Evolutionary conservation across 1,284 basidiomycete species (phyloP), one percentile per base, ranked within the genome.

Genomic region (Tremellales sp.): DNA sequence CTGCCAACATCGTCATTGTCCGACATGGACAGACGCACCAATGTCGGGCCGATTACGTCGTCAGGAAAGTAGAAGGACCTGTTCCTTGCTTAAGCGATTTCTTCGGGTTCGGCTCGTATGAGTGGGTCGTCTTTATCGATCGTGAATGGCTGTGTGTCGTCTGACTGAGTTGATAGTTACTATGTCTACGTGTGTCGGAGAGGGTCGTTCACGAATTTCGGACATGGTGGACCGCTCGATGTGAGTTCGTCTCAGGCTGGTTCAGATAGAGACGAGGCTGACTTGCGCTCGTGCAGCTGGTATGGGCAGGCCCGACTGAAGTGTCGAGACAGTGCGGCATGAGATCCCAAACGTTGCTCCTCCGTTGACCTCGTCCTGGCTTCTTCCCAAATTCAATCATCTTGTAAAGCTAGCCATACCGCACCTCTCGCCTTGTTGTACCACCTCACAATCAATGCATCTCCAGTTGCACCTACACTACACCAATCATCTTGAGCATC

Each of bases 401-500:
- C n/a, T n/a, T n/a, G n/a, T n/a, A n/a, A n/a, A n/a, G n/a, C n/a
- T n/a, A n/a, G n/a, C n/a, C n/a, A n/a, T n/a, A n/a, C n/a, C n/a
- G n/a, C n/a, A n/a, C n/a, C n/a, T n/a, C n/a, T n/a, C n/a, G n/a
- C n/a, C n/a, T n/a, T n/a, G n/a, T n/a, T n/a, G n/a, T n/a, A n/a
- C n/a, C n/a, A n/a, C n/a, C n/a, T n/a, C n/a, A n/a, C n/a, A n/a
- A n/a, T n/a, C n/a, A n/a, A n/a, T n/a, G n/a, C n/a, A n/a, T n/a
- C n/a, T n/a, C n/a, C n/a, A n/a, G n/a, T n/a, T n/a, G n/a, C n/a
- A n/a, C n/a, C 43, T 43, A 68, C 3, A 65, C 67, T 1, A 72
- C 66, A 7, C 69, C 69, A 41, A 70, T 62, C 61, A 64, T 64
- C 61, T 71, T 73, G 55, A 73, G 56, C 27, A 73, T 60, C 24